Evolutionary conservation across 305 asterid species (phyloP), one percentile per base, ranked within the genome.

Genomic region (Fraxinus sp.): DNA sequence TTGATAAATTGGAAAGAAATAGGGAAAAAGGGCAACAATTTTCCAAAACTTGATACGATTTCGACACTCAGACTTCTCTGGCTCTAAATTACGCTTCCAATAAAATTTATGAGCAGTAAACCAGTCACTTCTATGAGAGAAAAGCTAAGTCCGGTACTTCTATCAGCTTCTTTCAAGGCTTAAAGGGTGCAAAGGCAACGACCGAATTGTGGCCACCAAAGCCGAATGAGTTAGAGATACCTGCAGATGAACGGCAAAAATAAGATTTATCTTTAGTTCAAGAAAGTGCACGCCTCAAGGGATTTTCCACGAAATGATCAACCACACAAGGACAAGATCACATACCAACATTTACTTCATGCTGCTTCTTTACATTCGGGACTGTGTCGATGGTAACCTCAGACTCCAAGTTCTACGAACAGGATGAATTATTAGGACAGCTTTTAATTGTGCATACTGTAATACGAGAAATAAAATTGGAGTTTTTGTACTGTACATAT

Each of bases 321-420:
- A 64, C 73, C 33, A 66, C 73, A 16, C 20, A 72, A 77, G 77
- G 78, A 74, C 22, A 74, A 82, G 41, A 75, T 55, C 35, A 80
- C 91, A 13, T 91, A 93, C 97, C 97, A 30, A 92, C 90, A 74
- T 93, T 90, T 52, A 92, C 89, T 81, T 91, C 85, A 77, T 93
- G 97, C 75, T 86, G 92, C 78, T 93, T 90, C 89, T 93, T 93
- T 79, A 89, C 92, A 73, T 93, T 93, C 35, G 97, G 95, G 86
- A 93, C 92, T 0, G 93, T 93, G 87, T 92, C 97, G 14, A 91
- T 89, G 0, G 90, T 89, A 82, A 93, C 97, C 7, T 81, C 83
- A 2, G 89, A 81, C 80, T 92, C 97, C 90, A 90, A 84, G 78
- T 91, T 91, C 95, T 90, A 79, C 87, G 68, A 9, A 46, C 32